Base-by-base conservation (phyloP, 208 protist species). In the Acanthamoeba triangularis region DNA sequence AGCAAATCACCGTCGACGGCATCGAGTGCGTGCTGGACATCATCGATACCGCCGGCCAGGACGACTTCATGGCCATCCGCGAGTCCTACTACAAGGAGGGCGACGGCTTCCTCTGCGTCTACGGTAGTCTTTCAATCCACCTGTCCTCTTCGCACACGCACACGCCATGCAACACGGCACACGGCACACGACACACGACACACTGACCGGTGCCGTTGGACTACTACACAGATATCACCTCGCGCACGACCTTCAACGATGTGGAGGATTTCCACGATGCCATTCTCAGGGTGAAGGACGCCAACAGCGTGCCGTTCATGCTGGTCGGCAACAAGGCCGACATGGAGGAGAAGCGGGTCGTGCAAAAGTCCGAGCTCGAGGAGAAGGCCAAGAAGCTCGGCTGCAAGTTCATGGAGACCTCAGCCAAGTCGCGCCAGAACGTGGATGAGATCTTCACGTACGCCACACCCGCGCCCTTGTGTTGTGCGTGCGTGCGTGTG, bases 381-480 rank as follows among this genome's bases (percentile, higher is more conserved):
- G 97, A 97, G 18, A 88, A 98, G 37, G 97, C 97, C 56, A 94
- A 85, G 54, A 95, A 85, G 23, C 96, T 97, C 59, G 94, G 90
- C 30, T 96, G 82, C 33, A 90, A 90, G 54, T 90, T 37, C 49
- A 67, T 90, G 82, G 82, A 90, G 82, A 90, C 82, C 84, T 72
- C 97, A 37, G 97, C 98, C 13, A 98, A 98, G 96, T 95, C 95
- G 30, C 93, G 98, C 76, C 90, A 98, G 20, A 98, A 98, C 44
- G 97, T 98, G 28, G 97, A 98, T 49, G 97, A 98, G 47, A 88
- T 96, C 44, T 98, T 98, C 94, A 97, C 97, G 35, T 92, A 97
- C 25, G 65, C 98, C 49, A 0, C 96, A 98, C 33, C 82, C 96
- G 44, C 28, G 11, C 41, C 49, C 41, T 72, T 33, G 20, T 72